Evolutionary conservation across 169 alveolate species (phyloP), one percentile per base, ranked within the genome.

Genomic region (Cryptosporidium canis): DNA sequence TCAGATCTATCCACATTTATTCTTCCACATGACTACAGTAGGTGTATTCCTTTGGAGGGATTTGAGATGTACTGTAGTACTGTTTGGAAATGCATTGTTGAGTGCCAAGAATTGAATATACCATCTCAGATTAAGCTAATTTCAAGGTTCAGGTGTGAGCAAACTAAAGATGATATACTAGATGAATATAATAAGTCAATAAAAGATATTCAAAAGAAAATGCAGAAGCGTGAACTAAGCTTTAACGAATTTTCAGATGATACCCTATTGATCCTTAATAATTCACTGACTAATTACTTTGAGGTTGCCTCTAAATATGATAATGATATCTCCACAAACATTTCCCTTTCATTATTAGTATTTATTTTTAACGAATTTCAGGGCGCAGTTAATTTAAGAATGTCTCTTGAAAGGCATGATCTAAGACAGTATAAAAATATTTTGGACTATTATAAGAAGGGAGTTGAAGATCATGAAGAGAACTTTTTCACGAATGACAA

Each of bases 1-100:
- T 21, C 24, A 18, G 87, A 77, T 24, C 47, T 77, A 0, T 4
- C 24, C 14, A n/a, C 18, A 9, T 27, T 18, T 2, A 77, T 61
- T 43, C 63, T 77, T 7, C 87, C 87, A 56, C 21, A 41, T 9
- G 55, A 77, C 21, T 95, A 95, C 90, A 92, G 96, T 3, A 83
- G 97, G 67, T 55, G 66, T 43, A 93, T 95, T 21, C 98, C 98
- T 3, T 90, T 96, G 1, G 98, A 95, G 63, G 97, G 98, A 41
- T 93, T 94, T 87, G 94, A 93, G 18, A 91, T 83, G 58, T 95
- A 95, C 71, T 84, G 92, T 27, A 82, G 44, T 4, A 48, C 83
- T 5, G 72, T 91, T 33, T 91, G 94, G 94, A 91, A 77, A 2
- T 55, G 70, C 29, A 77, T 77, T 16, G 87, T 77, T 9, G 44